phyloP scores from a whole-genome alignment of 768 basidiomycete species.

The Pleurotus cornucopiae region DNA sequence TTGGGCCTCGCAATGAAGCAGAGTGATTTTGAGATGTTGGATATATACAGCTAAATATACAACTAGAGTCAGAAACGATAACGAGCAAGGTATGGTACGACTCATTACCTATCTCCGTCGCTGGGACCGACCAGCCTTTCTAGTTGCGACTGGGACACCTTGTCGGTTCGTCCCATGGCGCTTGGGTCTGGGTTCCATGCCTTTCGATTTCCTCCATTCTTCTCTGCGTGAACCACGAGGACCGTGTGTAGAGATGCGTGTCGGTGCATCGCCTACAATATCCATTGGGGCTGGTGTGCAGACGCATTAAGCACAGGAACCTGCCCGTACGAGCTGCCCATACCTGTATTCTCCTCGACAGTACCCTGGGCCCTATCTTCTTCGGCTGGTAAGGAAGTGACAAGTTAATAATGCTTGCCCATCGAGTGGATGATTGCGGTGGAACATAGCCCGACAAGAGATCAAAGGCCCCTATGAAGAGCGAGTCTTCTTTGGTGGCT shows the following conservation, averaged over 20 bases:
- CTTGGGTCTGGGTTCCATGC: slow-evolving; percentile 49
- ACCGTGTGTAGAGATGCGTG: slow-evolving; percentile 76
- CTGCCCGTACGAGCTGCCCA: neutral
- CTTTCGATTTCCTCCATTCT: slow-evolving; percentile 80
- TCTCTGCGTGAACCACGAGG: slow-evolving; percentile 73
- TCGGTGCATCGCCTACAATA: slow-evolving; percentile 39
- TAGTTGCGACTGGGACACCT: slow-evolving; percentile 52
- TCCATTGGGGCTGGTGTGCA: slow-evolving; percentile 45
- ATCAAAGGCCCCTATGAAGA: neutral
- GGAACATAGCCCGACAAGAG: neutral
- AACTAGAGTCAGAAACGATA: no score
- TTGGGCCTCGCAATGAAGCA: neutral
- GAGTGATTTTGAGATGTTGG: no score
- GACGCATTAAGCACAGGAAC: slow-evolving; percentile 13
- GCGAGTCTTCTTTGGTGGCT: neutral
- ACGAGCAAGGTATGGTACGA: no score
- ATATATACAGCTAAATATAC: no score
- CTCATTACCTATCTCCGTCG: slow-evolving; percentile 52
- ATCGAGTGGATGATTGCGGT: neutral
- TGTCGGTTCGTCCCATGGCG: slow-evolving; percentile 62
- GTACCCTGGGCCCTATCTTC: slow-evolving; percentile 2
- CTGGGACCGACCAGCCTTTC: slow-evolving; percentile 68
- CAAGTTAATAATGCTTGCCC: slow-evolving; percentile 2
- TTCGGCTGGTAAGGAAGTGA: slow-evolving; percentile 3
- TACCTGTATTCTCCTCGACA: slow-evolving; percentile 4